A percentile compares a stretch with the other conserved stretches of the same genome.
Conservation (phyloP, 305 asterid species). For the Solanum hybrid region DNA sequence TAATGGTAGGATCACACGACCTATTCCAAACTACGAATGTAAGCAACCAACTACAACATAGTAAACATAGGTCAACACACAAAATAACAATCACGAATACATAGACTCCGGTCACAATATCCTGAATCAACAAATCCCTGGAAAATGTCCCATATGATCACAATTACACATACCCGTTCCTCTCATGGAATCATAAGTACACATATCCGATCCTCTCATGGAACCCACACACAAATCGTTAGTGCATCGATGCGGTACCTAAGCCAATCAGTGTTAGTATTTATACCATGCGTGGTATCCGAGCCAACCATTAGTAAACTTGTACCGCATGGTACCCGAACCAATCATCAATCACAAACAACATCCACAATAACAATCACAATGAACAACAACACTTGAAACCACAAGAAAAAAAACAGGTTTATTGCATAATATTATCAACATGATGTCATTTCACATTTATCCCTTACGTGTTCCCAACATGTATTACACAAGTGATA, state of each 20-base stretch:
- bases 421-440: too few relatives aligned
- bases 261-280: background rate
- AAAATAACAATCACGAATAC: background rate
- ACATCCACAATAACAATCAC: background rate
- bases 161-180: background rate
- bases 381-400: background rate
- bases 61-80: background rate
- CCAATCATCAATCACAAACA: background rate
- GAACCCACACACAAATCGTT: too few relatives aligned
- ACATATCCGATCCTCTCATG: background rate
- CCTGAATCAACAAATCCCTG: background rate
- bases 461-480: background rate
- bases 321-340: background rate
- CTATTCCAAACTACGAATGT: background rate
- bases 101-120: background rate
- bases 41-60: background rate
- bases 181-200: background rate
- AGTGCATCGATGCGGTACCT: background rate
- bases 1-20: background rate
- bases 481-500: background rate
- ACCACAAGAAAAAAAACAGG: background rate
- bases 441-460: background rate
- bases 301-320: background rate
- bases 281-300: background rate
- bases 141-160: background rate